Evolutionary conservation across 2,329 filamentous ascomycete species (phyloP), one percentile per base, ranked within the genome.

Genomic region (Diaporthe velutina): DNA sequence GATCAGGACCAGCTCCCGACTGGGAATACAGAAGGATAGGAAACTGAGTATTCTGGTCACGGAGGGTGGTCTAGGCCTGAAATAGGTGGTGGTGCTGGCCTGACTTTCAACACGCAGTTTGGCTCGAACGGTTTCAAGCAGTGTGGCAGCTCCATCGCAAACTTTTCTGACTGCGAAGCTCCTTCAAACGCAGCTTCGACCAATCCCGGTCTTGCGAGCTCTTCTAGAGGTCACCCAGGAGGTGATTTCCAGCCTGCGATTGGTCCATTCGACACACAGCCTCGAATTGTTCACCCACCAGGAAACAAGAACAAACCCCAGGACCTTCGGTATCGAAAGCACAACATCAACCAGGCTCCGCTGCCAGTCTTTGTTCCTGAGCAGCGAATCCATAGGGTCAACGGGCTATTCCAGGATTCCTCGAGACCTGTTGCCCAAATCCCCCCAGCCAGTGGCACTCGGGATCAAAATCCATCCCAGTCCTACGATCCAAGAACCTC

Each of bases 351-450:
- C 17, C 68, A 71, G 35, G 25, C 73, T 25, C 60, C 61, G 17
- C 35, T 58, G 33, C 72, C 74, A 45, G 76, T 83, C 25, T 80
- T 84, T 40, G 64, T 80, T 1, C 79, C 82, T 0, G 79, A 81
- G 68, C 80, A 79, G 15, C 77, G 82, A 0, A 74, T 79, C 22
- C 81, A 82, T 61, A 77, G 80, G 19, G 81, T 83, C 28, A 83
- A 83, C 25, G 82, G 82, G 1, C 77, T 80, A 25, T 78, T 79
- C 4, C 78, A 80, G 45, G 75, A 81, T 52, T 66, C 38, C 48
- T 74, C 73, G 19, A 64, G 74, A 3, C 70, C 58, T 38, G 15
- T 45, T 45, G 57, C 57, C 25, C 33, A 42, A 12, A n/a, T n/a
- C 19, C 17, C 30, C 22, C 38, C 48, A 42, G 17, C 50, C 42